Conservation (phyloP, 768 basidiomycete genomes). For the Pleurotus tuber-regium region DNA sequence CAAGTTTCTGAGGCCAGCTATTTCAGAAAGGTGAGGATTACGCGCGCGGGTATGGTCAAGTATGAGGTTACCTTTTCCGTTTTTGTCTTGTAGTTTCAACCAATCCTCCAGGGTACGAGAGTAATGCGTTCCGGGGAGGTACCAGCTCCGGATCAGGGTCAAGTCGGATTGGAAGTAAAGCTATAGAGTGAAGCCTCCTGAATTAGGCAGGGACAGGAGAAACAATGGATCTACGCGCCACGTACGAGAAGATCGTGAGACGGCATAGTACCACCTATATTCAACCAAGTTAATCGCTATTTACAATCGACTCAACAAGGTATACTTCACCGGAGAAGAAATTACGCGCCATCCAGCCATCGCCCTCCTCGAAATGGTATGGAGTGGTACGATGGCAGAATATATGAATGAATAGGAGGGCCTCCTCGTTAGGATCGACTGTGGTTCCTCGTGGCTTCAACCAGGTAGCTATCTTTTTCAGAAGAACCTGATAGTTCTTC, state of each 20-base stretch:
- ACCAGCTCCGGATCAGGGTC: conserved; percentile 57
- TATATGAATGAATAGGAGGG: conserved; percentile 66
- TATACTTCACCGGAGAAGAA: conserved; percentile 56
- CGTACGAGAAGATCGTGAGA: conserved; percentile 59
- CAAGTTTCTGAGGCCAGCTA: conserved; percentile 29
- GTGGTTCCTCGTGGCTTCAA: conserved; percentile 38
- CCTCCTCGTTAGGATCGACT: conserved; percentile 28
- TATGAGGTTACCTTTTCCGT: conserved; percentile 33
- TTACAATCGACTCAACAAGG: neutral
- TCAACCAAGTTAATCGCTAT: neutral
- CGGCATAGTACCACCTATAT: conserved; percentile 66
- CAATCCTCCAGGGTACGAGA: conserved; percentile 64
- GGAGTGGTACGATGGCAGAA: conserved; percentile 65
- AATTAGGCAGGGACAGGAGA: too few relatives aligned
- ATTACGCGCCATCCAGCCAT: conserved; percentile 75
- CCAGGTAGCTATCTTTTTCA: conserved; percentile 65
- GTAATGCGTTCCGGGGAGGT: conserved; percentile 62
- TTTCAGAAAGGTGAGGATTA: neutral
- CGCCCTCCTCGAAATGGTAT: conserved; percentile 67
- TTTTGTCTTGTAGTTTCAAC: conserved; percentile 56
- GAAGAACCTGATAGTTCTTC: conserved; percentile 67
- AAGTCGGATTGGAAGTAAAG: conserved; percentile 66
- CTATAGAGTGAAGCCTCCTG: conserved; percentile 22
- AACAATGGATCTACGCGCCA: neutral
- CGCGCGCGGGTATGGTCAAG: neutral